These are phyloP conservation scores for Plasmodium vivax DNA, from an alignment of 169 alveolate genomes.

Conservation along the genomic window DNA sequence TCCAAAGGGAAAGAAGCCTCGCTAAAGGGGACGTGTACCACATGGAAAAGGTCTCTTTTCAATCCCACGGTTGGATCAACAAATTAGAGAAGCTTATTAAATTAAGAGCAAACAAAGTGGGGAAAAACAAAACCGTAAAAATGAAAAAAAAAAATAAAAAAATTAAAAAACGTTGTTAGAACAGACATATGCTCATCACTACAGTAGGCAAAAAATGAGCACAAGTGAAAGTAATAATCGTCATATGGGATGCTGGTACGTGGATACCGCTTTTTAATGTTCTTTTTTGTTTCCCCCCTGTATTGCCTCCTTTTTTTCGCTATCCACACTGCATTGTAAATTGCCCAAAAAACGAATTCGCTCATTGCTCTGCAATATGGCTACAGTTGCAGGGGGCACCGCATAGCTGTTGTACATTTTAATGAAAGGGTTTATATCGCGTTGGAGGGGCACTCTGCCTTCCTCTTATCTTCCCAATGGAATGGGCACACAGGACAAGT, in stretches of 20 bases:
- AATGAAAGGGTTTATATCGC: too few species aligned
- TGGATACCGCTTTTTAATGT: neutral
- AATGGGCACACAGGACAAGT: neutral
- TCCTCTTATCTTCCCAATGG: neutral
- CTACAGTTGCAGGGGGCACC: too few species aligned
- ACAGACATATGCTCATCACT: neutral
- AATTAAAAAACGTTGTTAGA: neutral
- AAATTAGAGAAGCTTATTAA: neutral
- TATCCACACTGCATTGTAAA: neutral
- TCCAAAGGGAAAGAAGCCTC: neutral
- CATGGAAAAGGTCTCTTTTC: neutral
- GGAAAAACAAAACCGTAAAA: neutral
- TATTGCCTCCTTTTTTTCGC: neutral
- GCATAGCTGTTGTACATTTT: too few species aligned
- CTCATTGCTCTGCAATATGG: neutral
- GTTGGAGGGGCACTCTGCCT: neutral
- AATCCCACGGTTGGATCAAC: neutral
- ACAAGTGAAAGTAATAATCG: neutral
- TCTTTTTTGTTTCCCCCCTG: neutral
- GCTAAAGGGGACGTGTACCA: neutral
- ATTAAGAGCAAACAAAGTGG: neutral
- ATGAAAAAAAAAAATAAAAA: too few species aligned
- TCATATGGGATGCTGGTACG: neutral
- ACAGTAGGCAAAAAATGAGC: neutral
- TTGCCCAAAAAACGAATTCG: neutral